Evolutionary conservation across 108 stramenopile species (phyloP).

Genomic region (Phaeodactylum tricornutum): DNA sequence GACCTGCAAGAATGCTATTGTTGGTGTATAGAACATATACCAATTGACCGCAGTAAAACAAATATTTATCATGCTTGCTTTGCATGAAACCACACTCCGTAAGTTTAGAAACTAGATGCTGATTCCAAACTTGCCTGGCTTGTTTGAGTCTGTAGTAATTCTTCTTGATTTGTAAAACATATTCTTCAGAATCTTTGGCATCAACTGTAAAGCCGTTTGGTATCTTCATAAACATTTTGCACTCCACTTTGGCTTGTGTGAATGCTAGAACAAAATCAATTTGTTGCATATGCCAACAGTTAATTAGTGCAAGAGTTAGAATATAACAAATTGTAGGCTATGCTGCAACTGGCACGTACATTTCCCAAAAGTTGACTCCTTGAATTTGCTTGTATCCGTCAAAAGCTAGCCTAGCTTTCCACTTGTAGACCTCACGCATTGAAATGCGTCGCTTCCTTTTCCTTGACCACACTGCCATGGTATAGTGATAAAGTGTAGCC

Average conservation of each 20-base stretch:
- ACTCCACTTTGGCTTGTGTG: slow-evolving; percentile 11
- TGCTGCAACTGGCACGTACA: slow-evolving; percentile 9
- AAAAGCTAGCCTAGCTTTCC: slow-evolving; percentile 18
- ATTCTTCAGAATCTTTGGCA: slow-evolving; percentile 7
- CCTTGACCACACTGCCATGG: slow-evolving; percentile 43
- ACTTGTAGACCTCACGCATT: slow-evolving; percentile 20
- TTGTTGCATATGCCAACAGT: background rate
- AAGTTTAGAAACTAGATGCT: slow-evolving; percentile 15
- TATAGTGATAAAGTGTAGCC: too few species aligned
- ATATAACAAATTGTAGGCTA: slow-evolving; percentile 12
- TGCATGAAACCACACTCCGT: slow-evolving; percentile 18
- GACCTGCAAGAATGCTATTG: slow-evolving; percentile 33
- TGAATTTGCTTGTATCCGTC: slow-evolving; percentile 16
- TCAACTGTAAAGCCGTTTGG: slow-evolving; percentile 24
- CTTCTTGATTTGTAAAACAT: slow-evolving; percentile 21
- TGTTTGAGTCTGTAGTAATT: slow-evolving; percentile 36
- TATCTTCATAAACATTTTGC: slow-evolving; percentile 22
- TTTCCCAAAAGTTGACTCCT: slow-evolving; percentile 15
- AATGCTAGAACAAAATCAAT: slow-evolving; percentile 16
- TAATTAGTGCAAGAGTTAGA: slow-evolving; percentile 1
- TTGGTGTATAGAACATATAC: slow-evolving; percentile 37
- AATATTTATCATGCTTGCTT: slow-evolving; percentile 31
- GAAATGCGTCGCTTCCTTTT: slow-evolving; percentile 28
- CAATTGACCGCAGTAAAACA: slow-evolving; percentile 29
- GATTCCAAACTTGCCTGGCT: slow-evolving; percentile 25